Evolutionary conservation across 352 stramenopile species (phyloP).

Genomic region (Pythium scleroteichum): DNA sequence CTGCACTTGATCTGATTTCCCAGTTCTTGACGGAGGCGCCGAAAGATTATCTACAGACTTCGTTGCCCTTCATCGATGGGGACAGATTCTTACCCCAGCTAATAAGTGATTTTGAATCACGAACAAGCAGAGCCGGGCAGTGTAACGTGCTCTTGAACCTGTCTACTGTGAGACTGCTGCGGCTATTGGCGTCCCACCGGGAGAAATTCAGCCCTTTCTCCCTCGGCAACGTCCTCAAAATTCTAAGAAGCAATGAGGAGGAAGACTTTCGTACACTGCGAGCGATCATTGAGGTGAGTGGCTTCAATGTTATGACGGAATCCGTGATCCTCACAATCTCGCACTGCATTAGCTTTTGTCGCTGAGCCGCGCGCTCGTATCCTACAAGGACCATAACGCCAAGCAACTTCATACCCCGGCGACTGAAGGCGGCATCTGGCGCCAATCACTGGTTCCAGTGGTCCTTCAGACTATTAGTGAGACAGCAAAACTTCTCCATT

Average conservation of each 20-base stretch:
- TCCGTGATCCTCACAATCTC: background rate
- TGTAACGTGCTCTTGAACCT: conserved; percentile 4
- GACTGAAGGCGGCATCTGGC: conserved; percentile 9
- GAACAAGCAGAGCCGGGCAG: background rate
- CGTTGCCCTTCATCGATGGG: background rate
- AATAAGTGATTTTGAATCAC: conserved; percentile 1
- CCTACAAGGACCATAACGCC: conserved; percentile 7
- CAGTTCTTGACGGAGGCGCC: background rate
- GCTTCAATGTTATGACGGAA: too few species aligned
- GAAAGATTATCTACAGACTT: background rate
- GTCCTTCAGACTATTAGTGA: conserved; percentile 14
- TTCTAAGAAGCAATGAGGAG: background rate
- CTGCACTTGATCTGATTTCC: conserved; percentile 19
- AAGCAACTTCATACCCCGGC: conserved; percentile 3
- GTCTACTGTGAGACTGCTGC: conserved; percentile 7
- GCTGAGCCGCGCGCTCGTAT: conserved; percentile 2
- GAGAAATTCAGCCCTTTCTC: conserved; percentile 1
- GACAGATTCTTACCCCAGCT: conserved; percentile 3
- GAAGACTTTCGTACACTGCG: background rate
- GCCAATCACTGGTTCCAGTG: conserved; percentile 10
- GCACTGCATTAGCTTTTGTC: conserved; percentile 10
- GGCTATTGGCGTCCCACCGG: conserved; percentile 2
- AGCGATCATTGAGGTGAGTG: conserved; percentile 8
- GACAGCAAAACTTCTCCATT: conserved; percentile 9
- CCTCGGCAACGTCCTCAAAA: background rate